A percentile compares a stretch with the other conserved stretches of the same genome.
Conservation (phyloP, 2,329 filamentous ascomycete species). For the Endoconidiophora polonica region DNA sequence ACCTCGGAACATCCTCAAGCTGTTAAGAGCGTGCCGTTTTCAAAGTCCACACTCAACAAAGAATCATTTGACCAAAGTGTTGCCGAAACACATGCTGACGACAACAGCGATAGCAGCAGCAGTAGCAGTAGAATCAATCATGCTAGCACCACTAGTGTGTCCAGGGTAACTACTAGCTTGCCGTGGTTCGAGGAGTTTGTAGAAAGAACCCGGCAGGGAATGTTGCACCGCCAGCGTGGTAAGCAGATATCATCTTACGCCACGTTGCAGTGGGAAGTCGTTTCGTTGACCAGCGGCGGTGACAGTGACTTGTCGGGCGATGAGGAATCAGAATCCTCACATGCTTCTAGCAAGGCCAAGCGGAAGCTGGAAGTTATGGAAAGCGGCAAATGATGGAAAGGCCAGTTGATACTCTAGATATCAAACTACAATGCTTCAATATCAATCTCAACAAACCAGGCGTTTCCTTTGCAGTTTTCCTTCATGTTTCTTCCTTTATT, state of each 20-base stretch:
- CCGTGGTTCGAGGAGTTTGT: constrained; percentile 59
- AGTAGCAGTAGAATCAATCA: constrained; percentile 16
- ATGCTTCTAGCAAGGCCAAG: no score
- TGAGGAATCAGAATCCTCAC: no score
- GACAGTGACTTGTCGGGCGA: constrained; percentile 7
- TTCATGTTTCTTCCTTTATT: no score
- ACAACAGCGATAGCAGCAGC: not conserved
- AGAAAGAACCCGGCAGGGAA: constrained; percentile 54
- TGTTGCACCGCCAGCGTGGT: constrained; percentile 44
- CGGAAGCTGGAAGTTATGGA: no score
- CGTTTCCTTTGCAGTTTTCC: no score
- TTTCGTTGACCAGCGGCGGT: constrained; percentile 47
- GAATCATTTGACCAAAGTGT: not conserved
- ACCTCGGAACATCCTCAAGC: not conserved
- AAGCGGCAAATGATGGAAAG: no score
- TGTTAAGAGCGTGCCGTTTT: no score
- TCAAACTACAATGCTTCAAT: no score
- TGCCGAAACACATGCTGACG: not conserved
- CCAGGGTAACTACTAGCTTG: constrained; percentile 27
- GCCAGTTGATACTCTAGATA: no score
- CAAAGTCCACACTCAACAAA: constrained; percentile 14
- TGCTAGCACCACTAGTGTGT: no score
- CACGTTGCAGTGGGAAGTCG: constrained; percentile 67
- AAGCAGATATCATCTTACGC: constrained; percentile 41
- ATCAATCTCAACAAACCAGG: no score